Evolutionary conservation across 176 grass and related monocot genomes (phyloP).

Genomic region (Thinopyrum elongatum): DNA sequence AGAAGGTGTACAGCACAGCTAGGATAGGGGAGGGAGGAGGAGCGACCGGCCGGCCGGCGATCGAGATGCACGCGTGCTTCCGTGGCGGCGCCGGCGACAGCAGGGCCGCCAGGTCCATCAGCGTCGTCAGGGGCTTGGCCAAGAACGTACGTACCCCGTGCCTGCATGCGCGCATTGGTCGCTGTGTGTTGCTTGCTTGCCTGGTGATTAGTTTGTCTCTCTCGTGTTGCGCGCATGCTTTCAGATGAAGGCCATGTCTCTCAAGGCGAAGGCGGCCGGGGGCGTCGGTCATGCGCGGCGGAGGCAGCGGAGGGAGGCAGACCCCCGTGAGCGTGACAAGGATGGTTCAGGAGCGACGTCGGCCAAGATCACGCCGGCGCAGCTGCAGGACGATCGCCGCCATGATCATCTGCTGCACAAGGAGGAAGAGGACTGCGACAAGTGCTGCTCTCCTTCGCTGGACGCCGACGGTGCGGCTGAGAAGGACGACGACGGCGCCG

Average conservation of each 20-base stretch:
- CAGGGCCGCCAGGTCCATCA: constrained; percentile 30
- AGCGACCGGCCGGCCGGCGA: neutral
- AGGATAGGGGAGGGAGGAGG: neutral
- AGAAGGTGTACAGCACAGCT: neutral
- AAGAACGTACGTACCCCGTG: constrained; percentile 16
- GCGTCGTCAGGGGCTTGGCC: constrained; percentile 20
- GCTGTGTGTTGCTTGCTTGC: neutral
- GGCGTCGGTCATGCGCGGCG: neutral
- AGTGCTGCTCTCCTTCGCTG: constrained; percentile 34
- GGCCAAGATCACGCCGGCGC: constrained; percentile 45
- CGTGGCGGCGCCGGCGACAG: constrained; percentile 10
- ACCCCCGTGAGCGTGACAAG: neutral
- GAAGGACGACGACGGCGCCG: neutral
- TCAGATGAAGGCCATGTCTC: constrained; percentile 42
- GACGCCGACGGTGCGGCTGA: neutral
- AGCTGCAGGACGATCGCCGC: constrained; percentile 11
- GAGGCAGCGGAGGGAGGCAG: neutral
- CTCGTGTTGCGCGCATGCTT: too few species aligned
- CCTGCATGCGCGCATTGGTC: neutral
- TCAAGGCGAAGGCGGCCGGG: constrained; percentile 17
- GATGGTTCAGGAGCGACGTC: neutral
- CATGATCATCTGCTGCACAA: neutral
- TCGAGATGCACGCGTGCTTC: constrained; percentile 44
- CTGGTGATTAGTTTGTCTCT: neutral
- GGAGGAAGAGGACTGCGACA: constrained; percentile 31